Evolutionary conservation across 192 early-diverging fungal species (phyloP).

Genomic region (Gigaspora rosea): DNA sequence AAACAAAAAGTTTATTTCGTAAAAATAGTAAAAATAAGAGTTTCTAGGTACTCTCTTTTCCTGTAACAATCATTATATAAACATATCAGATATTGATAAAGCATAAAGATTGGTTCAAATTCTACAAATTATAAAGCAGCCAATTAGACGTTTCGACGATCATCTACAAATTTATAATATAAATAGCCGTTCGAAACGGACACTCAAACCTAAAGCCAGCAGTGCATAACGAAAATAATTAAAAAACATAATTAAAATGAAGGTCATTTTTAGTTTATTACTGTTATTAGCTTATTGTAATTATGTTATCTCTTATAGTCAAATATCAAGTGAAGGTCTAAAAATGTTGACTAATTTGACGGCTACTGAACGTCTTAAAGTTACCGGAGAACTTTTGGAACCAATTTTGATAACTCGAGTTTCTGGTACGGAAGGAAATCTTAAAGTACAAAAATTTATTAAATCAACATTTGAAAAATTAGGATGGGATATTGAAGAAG

Average conservation of each 20-base stretch:
- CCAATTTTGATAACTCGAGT: slow-evolving; percentile 81
- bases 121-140: no score
- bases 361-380: not conserved
- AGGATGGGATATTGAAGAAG: slow-evolving; percentile 79
- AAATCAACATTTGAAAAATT: slow-evolving; percentile 63
- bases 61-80: no score
- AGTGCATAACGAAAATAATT: no score
- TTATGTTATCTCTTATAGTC: not conserved
- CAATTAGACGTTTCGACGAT: no score
- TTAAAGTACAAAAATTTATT: slow-evolving; percentile 70
- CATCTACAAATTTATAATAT: no score
- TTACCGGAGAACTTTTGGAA: not conserved
- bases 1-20: no score
- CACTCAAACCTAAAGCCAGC: no score
- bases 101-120: no score
- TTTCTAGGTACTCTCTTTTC: no score
- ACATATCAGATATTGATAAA: no score
- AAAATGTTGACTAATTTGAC: not conserved
- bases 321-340: not conserved
- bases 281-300: not conserved
- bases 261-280: not conserved
- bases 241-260: not conserved
- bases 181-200: no score
- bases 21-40: no score
- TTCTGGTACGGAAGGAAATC: slow-evolving; percentile 73